These are phyloP conservation scores for Paspalum notatum DNA, from an alignment of 176 grass and related monocot species.

Conservation along the genomic window DNA sequence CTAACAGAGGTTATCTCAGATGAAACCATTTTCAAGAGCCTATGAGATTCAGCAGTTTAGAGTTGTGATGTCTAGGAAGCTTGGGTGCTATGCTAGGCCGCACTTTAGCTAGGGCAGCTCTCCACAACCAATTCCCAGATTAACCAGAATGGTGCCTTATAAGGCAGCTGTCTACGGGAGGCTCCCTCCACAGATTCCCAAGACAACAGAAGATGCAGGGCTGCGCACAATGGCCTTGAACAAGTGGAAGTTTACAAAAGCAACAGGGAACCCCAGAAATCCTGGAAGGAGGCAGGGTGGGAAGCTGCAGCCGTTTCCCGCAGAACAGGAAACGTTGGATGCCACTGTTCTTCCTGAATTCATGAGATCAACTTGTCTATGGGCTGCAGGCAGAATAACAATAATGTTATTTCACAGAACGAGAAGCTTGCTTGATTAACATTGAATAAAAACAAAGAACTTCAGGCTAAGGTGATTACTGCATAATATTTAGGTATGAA, in stretches of 20 bases:
- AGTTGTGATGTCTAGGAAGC: constrained; percentile 1
- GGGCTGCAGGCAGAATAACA: constrained; percentile 51
- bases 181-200: constrained; percentile 52
- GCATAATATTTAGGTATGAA: neutral
- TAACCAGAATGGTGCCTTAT: constrained; percentile 47
- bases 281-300: constrained; percentile 71
- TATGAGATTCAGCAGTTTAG: constrained; percentile 32
- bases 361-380: constrained; percentile 94
- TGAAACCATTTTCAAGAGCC: constrained; percentile 78
- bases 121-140: constrained; percentile 37
- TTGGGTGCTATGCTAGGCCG: neutral
- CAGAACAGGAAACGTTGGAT: constrained; percentile 94
- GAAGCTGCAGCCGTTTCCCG: constrained; percentile 83
- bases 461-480: neutral
- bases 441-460: constrained; percentile 1
- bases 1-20: constrained; percentile 57
- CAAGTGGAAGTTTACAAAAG: constrained; percentile 84
- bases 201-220: constrained; percentile 86
- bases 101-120: constrained; percentile 29
- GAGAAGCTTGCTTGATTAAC: constrained; percentile 2
- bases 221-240: constrained; percentile 97
- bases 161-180: constrained; percentile 53
- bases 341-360: constrained; percentile 81
- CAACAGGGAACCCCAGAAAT: constrained; percentile 68
- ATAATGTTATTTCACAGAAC: constrained; percentile 34